Evolutionary conservation across 768 basidiomycete species (phyloP), one percentile per base, ranked within the genome.

Genomic region (Termitomyces sp.): DNA sequence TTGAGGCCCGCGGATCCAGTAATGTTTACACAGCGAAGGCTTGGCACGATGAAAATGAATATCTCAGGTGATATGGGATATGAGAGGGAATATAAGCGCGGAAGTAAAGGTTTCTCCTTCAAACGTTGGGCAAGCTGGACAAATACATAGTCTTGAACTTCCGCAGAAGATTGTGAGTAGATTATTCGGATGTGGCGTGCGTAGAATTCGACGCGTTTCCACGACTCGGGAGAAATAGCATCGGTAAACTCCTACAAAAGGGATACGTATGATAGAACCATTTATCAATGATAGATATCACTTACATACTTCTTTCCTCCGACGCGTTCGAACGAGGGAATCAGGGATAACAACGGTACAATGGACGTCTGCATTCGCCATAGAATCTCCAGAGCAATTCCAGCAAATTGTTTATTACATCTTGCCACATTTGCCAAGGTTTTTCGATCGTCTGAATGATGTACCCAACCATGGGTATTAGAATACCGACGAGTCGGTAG

Each of bases 21-120:
- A 32, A 56, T 25, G 18, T 39, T n/a, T 33, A 52, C 50, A 32
- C 46, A 50, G 22, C 18, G 32, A 5, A 56, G 56, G 5, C 39
- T 45, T 7, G 22, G 32, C 5, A 50, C 22, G 32, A 56, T 39
- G 20, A 57, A 38, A 23, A 45, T 42, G 40, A 49, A 50, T 22
- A 53, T 31, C 18, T 45, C 29, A 18, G 44, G 7, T 20, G 44
- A 20, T 32, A 20, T 45, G 16, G 18, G 43, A n/a, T n/a, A 43
- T 43, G 42, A 43, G 16, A 43, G 25, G 7, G 43, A 44, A 29
- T 44, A 27, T 29, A 44, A 44, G 27, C 25, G 25, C 5, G 43
- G n/a, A 10, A 29, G 27, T 12, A 29, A n/a, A 5, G 27, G 27
- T 18, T 18, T 20, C 12, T 45, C 18, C 44, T 45, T 45, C n/a